Evolutionary conservation across 805 yeast species (phyloP).

Genomic region (Kodamaea laetipori): DNA sequence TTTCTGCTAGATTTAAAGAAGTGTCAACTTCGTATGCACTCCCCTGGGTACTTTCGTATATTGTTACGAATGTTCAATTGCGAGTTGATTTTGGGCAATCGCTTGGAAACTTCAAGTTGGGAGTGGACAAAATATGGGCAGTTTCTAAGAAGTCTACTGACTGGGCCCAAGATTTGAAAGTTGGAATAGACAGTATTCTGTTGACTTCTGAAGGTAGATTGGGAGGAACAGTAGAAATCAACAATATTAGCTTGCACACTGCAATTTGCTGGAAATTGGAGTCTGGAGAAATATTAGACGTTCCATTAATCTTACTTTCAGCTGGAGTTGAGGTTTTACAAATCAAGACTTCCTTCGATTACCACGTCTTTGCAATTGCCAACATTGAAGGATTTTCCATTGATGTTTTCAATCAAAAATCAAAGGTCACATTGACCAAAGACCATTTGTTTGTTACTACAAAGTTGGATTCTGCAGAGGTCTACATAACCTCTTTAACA

Average conservation of each 20-base stretch:
- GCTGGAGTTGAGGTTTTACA: constrained; percentile 58
- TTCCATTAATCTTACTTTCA: constrained; percentile 70
- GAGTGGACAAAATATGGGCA: constrained; percentile 65
- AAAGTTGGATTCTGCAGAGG: constrained; percentile 52
- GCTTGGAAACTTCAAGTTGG: constrained; percentile 63
- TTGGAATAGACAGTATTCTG: constrained; percentile 55
- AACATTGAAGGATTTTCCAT: constrained; percentile 49
- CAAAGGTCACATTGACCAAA: constrained; percentile 45
- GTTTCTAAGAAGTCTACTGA: constrained; percentile 63
- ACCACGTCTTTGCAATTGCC: constrained; percentile 77
- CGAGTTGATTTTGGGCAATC: constrained; percentile 82
- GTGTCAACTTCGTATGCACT: constrained; percentile 65
- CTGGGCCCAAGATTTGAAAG: constrained; percentile 69
- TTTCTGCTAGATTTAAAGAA: constrained; percentile 52
- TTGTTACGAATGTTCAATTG: constrained; percentile 53
- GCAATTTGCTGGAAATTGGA: constrained; percentile 70
- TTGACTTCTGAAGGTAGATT: constrained; percentile 74
- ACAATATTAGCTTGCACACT: constrained; percentile 56
- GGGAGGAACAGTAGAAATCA: constrained; percentile 63
- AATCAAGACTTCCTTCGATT: constrained; percentile 73
- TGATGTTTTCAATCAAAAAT: constrained; percentile 70
- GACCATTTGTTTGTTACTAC: constrained; percentile 62
- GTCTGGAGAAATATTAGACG: constrained; percentile 42
- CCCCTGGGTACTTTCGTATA: constrained; percentile 71
- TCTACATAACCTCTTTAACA: constrained; percentile 79